phyloP scores from a whole-genome alignment of 192 early-diverging fungal species.

The Mortierella antarctica region DNA sequence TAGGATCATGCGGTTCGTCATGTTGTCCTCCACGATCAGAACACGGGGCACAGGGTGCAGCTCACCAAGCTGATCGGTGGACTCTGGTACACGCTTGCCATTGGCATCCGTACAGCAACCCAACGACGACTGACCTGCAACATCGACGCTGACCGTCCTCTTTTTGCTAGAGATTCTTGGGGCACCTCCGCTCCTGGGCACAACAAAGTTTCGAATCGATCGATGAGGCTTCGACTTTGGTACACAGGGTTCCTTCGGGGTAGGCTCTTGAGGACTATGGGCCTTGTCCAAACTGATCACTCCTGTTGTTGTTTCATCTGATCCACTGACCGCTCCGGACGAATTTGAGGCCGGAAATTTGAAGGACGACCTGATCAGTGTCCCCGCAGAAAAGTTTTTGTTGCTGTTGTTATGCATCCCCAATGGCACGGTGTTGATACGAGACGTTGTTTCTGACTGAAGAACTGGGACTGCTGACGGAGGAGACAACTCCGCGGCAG shows the following conservation, averaged over 20 bases:
- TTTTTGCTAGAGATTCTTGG: not conserved
- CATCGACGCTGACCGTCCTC: not conserved
- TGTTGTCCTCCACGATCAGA: conserved; percentile 57
- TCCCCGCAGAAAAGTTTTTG: conserved; percentile 7
- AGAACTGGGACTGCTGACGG: not conserved
- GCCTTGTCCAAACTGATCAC: too few species aligned
- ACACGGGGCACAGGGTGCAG: conserved; percentile 25
- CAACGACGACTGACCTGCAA: too few species aligned
- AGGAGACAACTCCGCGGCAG: not conserved
- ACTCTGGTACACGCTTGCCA: not conserved
- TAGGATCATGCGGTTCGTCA: conserved; percentile 52
- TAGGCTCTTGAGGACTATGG: too few species aligned
- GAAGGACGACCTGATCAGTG: conserved; percentile 22
- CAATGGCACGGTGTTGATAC: conserved; percentile 11
- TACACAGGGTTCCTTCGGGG: too few species aligned
- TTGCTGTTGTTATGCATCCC: not conserved
- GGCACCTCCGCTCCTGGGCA: not conserved
- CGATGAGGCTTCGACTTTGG: not conserved
- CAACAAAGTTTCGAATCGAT: conserved; percentile 20
- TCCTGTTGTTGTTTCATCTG: too few species aligned
- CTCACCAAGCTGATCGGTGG: not conserved
- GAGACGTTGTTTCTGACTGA: not conserved
- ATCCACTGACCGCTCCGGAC: too few species aligned
- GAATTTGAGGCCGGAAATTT: conserved; percentile 13
- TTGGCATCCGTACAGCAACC: too few species aligned